A percentile compares a stretch with the other conserved stretches of the same genome.
Conservation (phyloP, 371 early-diverging fungal species). For the Haplosporangium sp. region DNA sequence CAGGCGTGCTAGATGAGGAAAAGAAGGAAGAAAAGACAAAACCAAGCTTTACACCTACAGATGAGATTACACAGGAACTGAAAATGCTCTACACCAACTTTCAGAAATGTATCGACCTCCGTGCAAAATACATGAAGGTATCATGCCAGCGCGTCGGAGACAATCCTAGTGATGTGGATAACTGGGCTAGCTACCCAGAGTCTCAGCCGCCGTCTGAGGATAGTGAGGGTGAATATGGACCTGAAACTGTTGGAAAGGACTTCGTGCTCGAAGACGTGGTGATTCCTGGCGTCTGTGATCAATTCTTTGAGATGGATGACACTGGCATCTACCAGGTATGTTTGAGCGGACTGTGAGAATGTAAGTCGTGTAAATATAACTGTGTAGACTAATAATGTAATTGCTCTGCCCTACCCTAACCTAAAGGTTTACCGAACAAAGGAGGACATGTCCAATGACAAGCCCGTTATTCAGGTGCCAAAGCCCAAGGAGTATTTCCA, state of each 20-base stretch:
- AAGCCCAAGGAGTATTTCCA: conserved; percentile 86
- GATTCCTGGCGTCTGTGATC: conserved; percentile 37
- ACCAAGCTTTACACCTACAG: conserved; percentile 52
- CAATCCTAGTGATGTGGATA: conserved; percentile 85
- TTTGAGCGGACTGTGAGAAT: neutral
- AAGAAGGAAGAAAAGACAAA: conserved; percentile 38
- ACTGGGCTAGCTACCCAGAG: conserved; percentile 91
- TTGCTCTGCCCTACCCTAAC: neutral
- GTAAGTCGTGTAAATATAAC: neutral
- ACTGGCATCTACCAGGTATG: conserved; percentile 75
- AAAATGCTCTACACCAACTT: conserved; percentile 63
- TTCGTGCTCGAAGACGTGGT: conserved; percentile 61
- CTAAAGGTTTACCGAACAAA: conserved; percentile 35
- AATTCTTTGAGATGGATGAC: conserved; percentile 62
- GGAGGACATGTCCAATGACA: conserved; percentile 29
- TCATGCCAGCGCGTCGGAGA: conserved; percentile 83
- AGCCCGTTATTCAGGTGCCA: conserved; percentile 71
- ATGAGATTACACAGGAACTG: conserved; percentile 65
- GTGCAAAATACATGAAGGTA: conserved; percentile 86
- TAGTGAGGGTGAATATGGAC: conserved; percentile 43
- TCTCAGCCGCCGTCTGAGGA: conserved; percentile 77
- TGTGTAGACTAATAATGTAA: too few species aligned
- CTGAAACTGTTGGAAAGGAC: conserved; percentile 59
- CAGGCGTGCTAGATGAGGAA: conserved; percentile 46
- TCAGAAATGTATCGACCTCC: conserved; percentile 79